Base-by-base conservation (phyloP, 2,329 filamentous ascomycete species). In the Parastagonospora nodorum region DNA sequence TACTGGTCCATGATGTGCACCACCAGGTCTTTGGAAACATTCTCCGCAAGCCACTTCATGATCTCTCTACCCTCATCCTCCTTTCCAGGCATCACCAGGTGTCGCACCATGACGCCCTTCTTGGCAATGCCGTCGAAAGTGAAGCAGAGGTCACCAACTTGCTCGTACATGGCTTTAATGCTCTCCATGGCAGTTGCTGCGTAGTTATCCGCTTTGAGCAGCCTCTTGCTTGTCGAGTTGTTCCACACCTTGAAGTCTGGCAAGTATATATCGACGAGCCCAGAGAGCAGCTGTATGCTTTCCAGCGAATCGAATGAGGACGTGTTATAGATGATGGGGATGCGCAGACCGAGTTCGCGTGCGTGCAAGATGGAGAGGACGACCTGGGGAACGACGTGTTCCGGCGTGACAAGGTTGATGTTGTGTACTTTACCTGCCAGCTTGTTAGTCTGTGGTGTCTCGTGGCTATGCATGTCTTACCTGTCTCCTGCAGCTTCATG, bases 1-100 rank as follows among this genome's bases (percentile, higher is more conserved):
- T 94, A 94, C 74, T 95, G 90, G 73, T 95, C 90, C 90, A 94
- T 94, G 58, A 95, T 87, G 68, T 95, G 88, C 52, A 94, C 83
- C 72, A 92, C 93, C 37, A 88, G 80, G 70, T 94, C 89, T 48
- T 77, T 81, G 3, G 88, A 90, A 2, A 95, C 80, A 45, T 91
- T 83, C 27, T 82, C 77, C 0, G 89, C 90, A 12, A 95, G 77
- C 80, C 89, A 95, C 54, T 77, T 80, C 79, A 95, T 88, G 52
- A 95, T 94, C 55, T 85, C 78, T 43, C 80, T 79, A 0, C 88
- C 88, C 73, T 94, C 90, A 14, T 83, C 83, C 66, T 89, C 88
- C 63, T 86, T 85, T 0, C 89, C 89, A 0, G 90, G 90, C 90
- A 95, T 95, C 24, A 93, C 89, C 1, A 95, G 80, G 73, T 95